Evolutionary conservation across 169 alveolate genomes (phyloP).

Genomic region (Plasmodium billcollinsi): DNA sequence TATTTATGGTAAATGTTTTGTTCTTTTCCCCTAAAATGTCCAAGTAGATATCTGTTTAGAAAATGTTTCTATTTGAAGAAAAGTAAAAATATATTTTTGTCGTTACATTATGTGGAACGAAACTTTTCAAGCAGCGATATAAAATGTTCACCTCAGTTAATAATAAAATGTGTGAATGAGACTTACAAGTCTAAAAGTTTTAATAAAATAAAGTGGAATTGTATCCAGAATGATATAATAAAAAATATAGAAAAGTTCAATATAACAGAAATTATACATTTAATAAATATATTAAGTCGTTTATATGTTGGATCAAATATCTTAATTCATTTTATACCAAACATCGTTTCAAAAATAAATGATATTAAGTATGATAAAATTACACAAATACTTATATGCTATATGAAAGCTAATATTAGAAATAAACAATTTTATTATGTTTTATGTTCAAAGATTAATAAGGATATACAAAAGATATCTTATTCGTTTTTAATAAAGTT

Average conservation of each 20-base stretch:
- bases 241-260: constrained; percentile 50
- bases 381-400: constrained; percentile 23
- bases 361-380: constrained; percentile 13
- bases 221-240: constrained; percentile 50
- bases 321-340: constrained; percentile 27
- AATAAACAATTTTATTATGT: constrained; percentile 32
- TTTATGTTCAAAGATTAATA: constrained; percentile 23
- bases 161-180: constrained; percentile 69
- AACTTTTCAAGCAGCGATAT: constrained; percentile 3
- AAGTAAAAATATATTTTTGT: neutral
- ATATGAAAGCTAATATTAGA: constrained; percentile 50
- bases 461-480: constrained; percentile 8
- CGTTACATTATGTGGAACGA: too few relatives aligned
- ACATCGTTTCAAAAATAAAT: constrained; percentile 10
- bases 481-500: constrained; percentile 29
- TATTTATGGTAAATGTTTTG: neutral
- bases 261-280: constrained; percentile 37
- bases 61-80: neutral
- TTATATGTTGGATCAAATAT: constrained; percentile 51
- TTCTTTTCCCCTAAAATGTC: neutral
- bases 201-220: constrained; percentile 74
- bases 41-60: neutral
- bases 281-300: constrained; percentile 51
- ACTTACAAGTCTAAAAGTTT: constrained; percentile 66
- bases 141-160: constrained; percentile 39